Conservation (phyloP, 2,329 filamentous ascomycete species). For the Thielaviopsis euricoi region DNA sequence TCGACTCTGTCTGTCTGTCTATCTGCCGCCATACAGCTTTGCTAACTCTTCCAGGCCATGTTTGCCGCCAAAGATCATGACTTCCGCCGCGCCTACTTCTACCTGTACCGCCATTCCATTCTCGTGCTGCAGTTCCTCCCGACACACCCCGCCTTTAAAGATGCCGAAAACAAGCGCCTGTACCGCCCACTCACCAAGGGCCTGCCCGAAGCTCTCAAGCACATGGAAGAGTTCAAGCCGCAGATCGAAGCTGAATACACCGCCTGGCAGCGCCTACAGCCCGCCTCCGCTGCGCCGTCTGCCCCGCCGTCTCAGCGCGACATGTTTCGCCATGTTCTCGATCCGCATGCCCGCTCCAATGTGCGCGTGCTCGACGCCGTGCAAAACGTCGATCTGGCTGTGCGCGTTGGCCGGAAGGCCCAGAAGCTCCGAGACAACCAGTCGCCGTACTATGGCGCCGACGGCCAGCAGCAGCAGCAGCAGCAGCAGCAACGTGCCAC, state of each 20-base stretch:
- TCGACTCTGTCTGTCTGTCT: neutral
- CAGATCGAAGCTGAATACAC: slow-evolving; percentile 55
- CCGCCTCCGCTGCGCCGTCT: neutral
- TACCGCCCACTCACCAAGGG: slow-evolving; percentile 36
- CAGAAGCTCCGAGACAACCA: slow-evolving; percentile 42
- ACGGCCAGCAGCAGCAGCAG: slow-evolving; percentile 29
- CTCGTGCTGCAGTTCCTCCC: slow-evolving; percentile 65
- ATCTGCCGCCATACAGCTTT: too few relatives aligned
- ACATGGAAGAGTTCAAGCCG: slow-evolving; percentile 66
- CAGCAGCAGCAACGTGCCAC: neutral
- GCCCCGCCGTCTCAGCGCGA: slow-evolving; percentile 2
- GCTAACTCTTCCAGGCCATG: slow-evolving; percentile 40
- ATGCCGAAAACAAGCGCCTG: slow-evolving; percentile 45
- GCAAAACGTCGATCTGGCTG: slow-evolving; percentile 58
- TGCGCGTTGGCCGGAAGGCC: slow-evolving; percentile 59
- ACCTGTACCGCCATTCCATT: slow-evolving; percentile 76
- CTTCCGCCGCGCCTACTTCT: slow-evolving; percentile 72
- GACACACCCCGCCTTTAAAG: slow-evolving; percentile 58
- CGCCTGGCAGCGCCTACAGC: slow-evolving; percentile 31
- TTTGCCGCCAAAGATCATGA: slow-evolving; percentile 79
- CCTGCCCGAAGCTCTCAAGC: slow-evolving; percentile 42
- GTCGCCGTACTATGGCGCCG: slow-evolving; percentile 22
- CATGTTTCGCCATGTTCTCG: slow-evolving; percentile 17
- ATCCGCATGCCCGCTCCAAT: slow-evolving; percentile 23
- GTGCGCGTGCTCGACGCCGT: slow-evolving; percentile 44